Base-by-base conservation (phyloP, 2,329 filamentous ascomycete species). In the Chrysoporthe deuterocubensis region DNA sequence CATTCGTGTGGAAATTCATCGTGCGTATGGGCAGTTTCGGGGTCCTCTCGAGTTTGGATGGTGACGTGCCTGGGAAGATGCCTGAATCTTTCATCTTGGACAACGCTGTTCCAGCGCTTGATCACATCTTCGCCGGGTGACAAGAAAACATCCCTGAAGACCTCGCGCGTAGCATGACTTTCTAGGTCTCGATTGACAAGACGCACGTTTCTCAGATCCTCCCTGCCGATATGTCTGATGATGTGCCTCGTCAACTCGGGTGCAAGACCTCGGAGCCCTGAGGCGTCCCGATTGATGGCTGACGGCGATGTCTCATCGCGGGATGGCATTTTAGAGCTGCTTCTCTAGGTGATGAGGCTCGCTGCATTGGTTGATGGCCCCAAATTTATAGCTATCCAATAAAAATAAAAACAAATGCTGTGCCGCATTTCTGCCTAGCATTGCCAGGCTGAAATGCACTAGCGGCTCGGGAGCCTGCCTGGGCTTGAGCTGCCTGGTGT, bases 211-310 rank as follows among this genome's bases (percentile, higher is more conserved):
- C n/a, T 40, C 9, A 68, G 64, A 26, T 66, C 67, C 14, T 26
- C 42, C 43, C 40, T 62, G n/a, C 11, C 4, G 11, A 66, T 43
- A 5, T 68, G 42, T 56, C 46, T 58, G 14, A 66, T 42, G 6
- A 68, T 62, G 16, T 54, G 40, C 21, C 65, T 21, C 16, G 46
- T 34, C 13, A 68, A 14, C n/a, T 68, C 67, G 7, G 67, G 64
- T 43, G 64, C 52, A n/a, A 68, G 64, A 34, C 37, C 21, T 8
- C 16, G 3, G 54, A 57, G 14, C 32, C 54, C 8, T 8, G 54
- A 40, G 34, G 14, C 16, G 18, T n/a, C 14, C 18, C n/a, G 32
- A 14, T 26, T 9, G 1, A 9, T n/a, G 54, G 32, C 18, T n/a
- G 54, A 57, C 7, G 34, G 32, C 7, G 4, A 26, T 40, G 34